A percentile compares a stretch with the other conserved stretches of the same genome.
Evolutionary conservation across 805 yeast genomes (phyloP).

Genomic region (Saccharomycopsis sp.): DNA sequence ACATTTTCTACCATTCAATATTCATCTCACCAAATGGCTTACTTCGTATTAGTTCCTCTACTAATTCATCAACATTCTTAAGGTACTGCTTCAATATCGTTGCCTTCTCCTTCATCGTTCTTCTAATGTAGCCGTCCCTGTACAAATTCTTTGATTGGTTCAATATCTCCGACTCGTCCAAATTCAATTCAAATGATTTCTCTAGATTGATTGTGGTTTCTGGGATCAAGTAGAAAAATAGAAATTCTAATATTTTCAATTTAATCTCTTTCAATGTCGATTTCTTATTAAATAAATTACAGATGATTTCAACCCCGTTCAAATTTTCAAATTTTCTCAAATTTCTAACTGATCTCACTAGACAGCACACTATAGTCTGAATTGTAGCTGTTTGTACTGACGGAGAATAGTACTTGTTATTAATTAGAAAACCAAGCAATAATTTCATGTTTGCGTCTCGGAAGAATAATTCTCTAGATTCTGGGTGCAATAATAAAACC

Average conservation of each 20-base stretch:
- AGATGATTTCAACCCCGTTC: constrained; percentile 48
- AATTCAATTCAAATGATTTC: constrained; percentile 16
- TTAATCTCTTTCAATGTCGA: constrained; percentile 45
- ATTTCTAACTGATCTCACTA: constrained; percentile 50
- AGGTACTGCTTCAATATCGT: constrained; percentile 35
- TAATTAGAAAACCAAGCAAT: constrained; percentile 14
- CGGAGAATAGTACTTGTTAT: constrained; percentile 18
- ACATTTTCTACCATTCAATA: constrained; percentile 36
- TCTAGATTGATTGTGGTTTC: constrained; percentile 33
- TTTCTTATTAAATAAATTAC: constrained; percentile 36
- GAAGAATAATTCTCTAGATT: constrained; percentile 43
- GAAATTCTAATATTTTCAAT: constrained; percentile 59
- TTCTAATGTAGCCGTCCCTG: constrained; percentile 27
- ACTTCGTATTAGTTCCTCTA: constrained; percentile 37
- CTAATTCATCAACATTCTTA: constrained; percentile 40
- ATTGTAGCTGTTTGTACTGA: constrained; percentile 35
- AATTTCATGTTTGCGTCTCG: constrained; percentile 34
- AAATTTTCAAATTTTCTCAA: constrained; percentile 52
- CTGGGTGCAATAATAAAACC: constrained; percentile 49
- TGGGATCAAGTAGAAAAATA: constrained; percentile 61
- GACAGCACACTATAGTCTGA: constrained; percentile 48
- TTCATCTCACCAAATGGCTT: constrained; percentile 44
- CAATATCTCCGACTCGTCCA: constrained; percentile 20
- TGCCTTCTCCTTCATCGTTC: constrained; percentile 40
- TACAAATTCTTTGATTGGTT: constrained; percentile 16